phyloP scores from a whole-genome alignment of 768 basidiomycete species.

The Boletus barrowsii region DNA sequence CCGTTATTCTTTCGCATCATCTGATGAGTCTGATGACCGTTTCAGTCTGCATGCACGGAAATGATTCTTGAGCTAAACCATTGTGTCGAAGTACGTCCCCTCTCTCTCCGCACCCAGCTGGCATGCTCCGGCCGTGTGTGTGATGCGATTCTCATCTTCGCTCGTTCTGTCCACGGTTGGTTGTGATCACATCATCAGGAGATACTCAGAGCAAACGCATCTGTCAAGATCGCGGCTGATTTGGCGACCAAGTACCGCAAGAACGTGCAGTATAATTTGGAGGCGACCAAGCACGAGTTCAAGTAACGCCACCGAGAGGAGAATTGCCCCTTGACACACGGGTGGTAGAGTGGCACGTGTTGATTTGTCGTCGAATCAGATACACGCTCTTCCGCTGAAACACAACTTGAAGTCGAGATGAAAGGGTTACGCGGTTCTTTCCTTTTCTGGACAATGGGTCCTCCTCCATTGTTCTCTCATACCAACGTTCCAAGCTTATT shows the following conservation, averaged over 20 bases:
- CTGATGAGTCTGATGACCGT: not conserved
- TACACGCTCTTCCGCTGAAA: not conserved
- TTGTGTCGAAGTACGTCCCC: slow-evolving; percentile 66
- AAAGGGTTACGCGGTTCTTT: not conserved
- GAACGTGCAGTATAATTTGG: slow-evolving; percentile 91
- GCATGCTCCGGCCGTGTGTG: not conserved
- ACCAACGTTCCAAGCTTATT: slow-evolving; percentile 14
- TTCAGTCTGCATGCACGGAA: slow-evolving; percentile 92
- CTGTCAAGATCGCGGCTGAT: slow-evolving; percentile 78
- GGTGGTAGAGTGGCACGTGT: no score
- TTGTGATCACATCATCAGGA: slow-evolving; percentile 45
- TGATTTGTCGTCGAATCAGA: not conserved
- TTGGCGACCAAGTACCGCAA: slow-evolving; percentile 84
- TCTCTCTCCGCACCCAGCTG: not conserved
- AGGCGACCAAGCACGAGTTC: slow-evolving; percentile 52
- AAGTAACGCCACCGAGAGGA: not conserved
- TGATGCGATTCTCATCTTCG: not conserved
- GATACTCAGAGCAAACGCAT: slow-evolving; percentile 72
- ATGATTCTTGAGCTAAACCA: slow-evolving; percentile 86
- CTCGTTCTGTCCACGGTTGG: no score
- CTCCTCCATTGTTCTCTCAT: slow-evolving; percentile 12
- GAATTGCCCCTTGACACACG: no score
- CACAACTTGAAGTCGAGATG: no score
- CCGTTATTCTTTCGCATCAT: not conserved
- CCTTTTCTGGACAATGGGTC: slow-evolving; percentile 27